phyloP scores from a whole-genome alignment of 2,329 filamentous ascomycete genomes.

The Aspergillus flavus region DNA sequence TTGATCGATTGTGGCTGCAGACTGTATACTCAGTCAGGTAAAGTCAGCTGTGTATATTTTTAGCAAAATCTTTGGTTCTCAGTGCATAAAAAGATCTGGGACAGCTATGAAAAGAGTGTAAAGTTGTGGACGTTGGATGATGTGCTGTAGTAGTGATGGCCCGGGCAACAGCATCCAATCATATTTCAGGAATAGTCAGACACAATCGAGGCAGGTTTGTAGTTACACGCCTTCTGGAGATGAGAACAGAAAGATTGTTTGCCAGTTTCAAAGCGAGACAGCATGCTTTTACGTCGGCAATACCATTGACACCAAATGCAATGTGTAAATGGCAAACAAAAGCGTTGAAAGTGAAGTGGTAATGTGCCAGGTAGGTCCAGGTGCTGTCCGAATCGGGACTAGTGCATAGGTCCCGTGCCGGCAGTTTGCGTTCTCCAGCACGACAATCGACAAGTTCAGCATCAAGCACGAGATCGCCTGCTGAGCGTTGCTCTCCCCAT shows the following conservation, averaged over 20 bases:
- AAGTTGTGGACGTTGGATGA: not conserved
- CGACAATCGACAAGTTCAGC: constrained; percentile 25
- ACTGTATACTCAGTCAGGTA: too few species aligned
- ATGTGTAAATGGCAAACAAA: not conserved
- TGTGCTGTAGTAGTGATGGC: not conserved
- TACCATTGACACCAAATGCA: not conserved
- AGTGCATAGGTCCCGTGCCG: constrained; percentile 37
- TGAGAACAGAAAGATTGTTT: not conserved
- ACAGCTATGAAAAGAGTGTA: not conserved
- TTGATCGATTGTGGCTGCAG: not conserved
- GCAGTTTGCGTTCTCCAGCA: constrained; percentile 22
- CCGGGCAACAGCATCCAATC: constrained; percentile 18
- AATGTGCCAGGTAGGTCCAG: not conserved
- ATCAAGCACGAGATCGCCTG: constrained; percentile 27
- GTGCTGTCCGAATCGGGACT: constrained; percentile 32
- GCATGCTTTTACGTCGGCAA: too few species aligned
- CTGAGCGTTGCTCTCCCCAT: constrained; percentile 32
- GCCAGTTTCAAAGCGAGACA: not conserved
- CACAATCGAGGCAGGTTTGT: constrained; percentile 4
- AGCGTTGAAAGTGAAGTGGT: not conserved
- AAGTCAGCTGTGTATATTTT: not conserved
- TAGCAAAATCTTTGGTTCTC: not conserved
- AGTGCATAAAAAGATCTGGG: not conserved
- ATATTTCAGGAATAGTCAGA: constrained; percentile 28
- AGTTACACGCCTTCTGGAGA: not conserved